Evolutionary conservation across 1,284 basidiomycete species (phyloP), one percentile per base, ranked within the genome.

Genomic region (Trichosporon sp.): DNA sequence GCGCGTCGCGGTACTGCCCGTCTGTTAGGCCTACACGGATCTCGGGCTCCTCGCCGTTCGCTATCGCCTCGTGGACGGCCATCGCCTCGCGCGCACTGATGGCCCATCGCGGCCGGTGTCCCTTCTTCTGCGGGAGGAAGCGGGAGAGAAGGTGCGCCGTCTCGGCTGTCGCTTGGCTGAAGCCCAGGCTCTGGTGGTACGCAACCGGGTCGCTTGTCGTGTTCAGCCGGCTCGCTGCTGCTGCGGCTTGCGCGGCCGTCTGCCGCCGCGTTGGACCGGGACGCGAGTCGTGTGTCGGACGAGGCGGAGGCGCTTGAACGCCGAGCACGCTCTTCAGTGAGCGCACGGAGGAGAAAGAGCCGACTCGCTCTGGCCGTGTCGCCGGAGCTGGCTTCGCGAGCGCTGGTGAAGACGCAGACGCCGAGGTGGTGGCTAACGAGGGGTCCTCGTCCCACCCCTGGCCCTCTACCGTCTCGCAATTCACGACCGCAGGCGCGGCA

Each of bases 1-100:
- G 77, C 0, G 71, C 66, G 40, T 74, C 72, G 52, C 76, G 67
- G 65, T 79, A 79, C 65, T 73, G 74, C 29, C 76, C 75, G 58
- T 74, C 74, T 1, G 73, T 73, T 46, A 79, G 64, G 0, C 75
- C 73, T 2, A 73, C 32, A 25, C 64, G 63, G 16, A 68, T 52
- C 8, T 69, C 69, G 16, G 62, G 21, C 66, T 69, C 34, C 66
- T 69, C 31, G 65, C 67, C 60, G 64, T 65, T 49, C 29, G 56
- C 63, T 16, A 56, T 37, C 1, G 62, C 65, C 29, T 60, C 58
- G 57, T 62, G 59, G 2, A 61, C 64, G 2, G 56, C 61, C 21
- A 62, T 34, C 6, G 65, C 68, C 49, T 66, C 65, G 57, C 65
- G 61, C 46, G 58, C 34, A 1, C 59, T 64, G 32, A 66, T 67